Evolutionary conservation across 768 basidiomycete species (phyloP), one percentile per base, ranked within the genome.

Genomic region (Suillus brevipes): DNA sequence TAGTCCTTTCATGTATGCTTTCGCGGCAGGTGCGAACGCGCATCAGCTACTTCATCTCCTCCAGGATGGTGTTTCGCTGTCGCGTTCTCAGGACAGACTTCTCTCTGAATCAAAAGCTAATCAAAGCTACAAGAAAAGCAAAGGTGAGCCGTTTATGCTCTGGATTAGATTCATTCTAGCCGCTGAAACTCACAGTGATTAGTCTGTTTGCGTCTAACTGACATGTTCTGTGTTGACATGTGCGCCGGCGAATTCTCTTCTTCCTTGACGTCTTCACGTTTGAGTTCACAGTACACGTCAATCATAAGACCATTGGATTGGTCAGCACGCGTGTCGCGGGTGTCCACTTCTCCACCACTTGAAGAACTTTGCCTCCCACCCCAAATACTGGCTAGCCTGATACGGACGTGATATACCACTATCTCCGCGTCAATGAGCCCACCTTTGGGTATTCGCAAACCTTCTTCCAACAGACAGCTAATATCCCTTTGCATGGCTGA

Each of bases 401-500:
- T 34, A 6, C 31, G 31, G 53, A 55, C 10, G 20, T 9, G 31
- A 34, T 6, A 55, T 10, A 6, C 31, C 18, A 34, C 53, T 55
- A 55, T 55, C 53, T 20, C 53, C 31, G 53, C 31, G 31, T 55
- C 18, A 31, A 55, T 55, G 31, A 34, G 5, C 31, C 34, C 52
- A 12, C 18, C 31, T 53, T 31, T 49, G 28, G 28, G 8, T 34
- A 53, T 53, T 20, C 18, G 1, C 31, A 20, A 28, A 31, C 31
- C 4, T 31, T 52, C 16, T 53, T 34, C 20, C 52, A 31, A 61
- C 49, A 58, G 67, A 1, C 69, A 77, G 0, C 76, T 79, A 25
- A 77, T 73, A 4, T 77, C 77, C 61, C 58, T 78, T 31, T 28
- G 36, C 61, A 10, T 61, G 66, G 0, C 50, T 79, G 20, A 64